Base-by-base conservation (phyloP, 176 grass and related monocot genomes). In the Oryza officinalis region DNA sequence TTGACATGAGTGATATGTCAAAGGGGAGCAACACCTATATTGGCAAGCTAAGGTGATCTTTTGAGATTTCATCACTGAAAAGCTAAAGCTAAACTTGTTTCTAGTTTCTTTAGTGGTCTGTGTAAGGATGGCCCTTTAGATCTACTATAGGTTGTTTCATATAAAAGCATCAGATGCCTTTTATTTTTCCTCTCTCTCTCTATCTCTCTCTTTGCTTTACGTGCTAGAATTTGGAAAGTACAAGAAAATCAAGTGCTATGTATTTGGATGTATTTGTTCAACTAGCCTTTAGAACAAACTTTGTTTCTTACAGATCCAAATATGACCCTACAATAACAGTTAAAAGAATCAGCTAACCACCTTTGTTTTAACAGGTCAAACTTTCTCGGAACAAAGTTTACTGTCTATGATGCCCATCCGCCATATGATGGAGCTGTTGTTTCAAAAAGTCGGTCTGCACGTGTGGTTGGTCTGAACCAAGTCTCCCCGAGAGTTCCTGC, bases 371-470 rank as follows among this genome's bases (percentile, higher is more conserved):
- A 88, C 87, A 99, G 96, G 88, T 99, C 93, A 28, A 99, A 99
- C 75, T 99, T 99, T 86, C 82, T 99, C 50, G 96, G 96, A 81
- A 99, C 96, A 15, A 99, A 96, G 81, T 99, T 99, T 44, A 99
- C 91, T 5, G 88, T 94, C 35, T 99, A 92, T 86, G 96, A 99
- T 89, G 93, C 89, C 72, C 93, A 99, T 90, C 96, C 93, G 54
- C 93, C 96, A 85, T 85, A 94, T 78, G 86, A 90, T 80, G 93
- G 96, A 78, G 89, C 93, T 32, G 65, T 90, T 6, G 78, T 94
- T 37, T 90, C 91, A 40, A 93, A 90, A 81, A 90, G 85, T 67
- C 78, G 88, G 30, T 91, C 96, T 78, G 89, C 86, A 67, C 91
- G 86, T 66, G 75, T 90, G 70, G 13, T 95, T 90, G 89, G 93